Evolutionary conservation across 805 yeast species (phyloP).

Genomic region (Huiozyma sinensis): DNA sequence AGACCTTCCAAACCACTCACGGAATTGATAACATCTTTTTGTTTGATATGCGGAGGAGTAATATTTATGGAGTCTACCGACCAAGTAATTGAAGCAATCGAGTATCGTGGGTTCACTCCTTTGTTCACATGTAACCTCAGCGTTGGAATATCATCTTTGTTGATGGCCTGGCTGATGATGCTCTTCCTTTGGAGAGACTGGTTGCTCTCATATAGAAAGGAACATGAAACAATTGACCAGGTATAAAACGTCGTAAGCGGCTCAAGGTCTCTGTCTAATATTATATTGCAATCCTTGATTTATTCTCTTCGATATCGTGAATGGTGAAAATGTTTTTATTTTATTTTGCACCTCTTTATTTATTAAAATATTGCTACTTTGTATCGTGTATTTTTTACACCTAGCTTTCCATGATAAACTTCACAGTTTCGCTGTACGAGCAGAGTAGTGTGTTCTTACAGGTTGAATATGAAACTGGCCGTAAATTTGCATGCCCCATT

Average conservation of each 20-base stretch:
- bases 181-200: conserved; percentile 51
- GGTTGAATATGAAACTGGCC: too few relatives aligned
- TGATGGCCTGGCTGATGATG: conserved; percentile 83
- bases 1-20: conserved; percentile 71
- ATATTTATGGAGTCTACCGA: conserved; percentile 89
- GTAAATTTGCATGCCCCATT: too few relatives aligned
- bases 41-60: conserved; percentile 78
- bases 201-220: not conserved
- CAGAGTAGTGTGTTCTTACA: too few relatives aligned
- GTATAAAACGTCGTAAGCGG: not conserved
- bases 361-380: too few relatives aligned
- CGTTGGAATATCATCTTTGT: conserved; percentile 63
- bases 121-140: conserved; percentile 88
- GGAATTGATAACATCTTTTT: conserved; percentile 69
- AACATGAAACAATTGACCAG: not conserved
- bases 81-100: conserved; percentile 71
- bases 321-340: too few relatives aligned
- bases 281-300: too few relatives aligned
- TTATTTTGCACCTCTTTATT: too few relatives aligned
- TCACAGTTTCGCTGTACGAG: too few relatives aligned
- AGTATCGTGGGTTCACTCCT: conserved; percentile 68
- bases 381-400: too few relatives aligned
- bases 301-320: too few relatives aligned
- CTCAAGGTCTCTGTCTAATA: too few relatives aligned
- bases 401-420: too few relatives aligned